A percentile compares a stretch with the other conserved stretches of the same genome.
phyloP scores from a whole-genome alignment of 1,284 basidiomycete species.

The Fomitopsis pinicola region DNA sequence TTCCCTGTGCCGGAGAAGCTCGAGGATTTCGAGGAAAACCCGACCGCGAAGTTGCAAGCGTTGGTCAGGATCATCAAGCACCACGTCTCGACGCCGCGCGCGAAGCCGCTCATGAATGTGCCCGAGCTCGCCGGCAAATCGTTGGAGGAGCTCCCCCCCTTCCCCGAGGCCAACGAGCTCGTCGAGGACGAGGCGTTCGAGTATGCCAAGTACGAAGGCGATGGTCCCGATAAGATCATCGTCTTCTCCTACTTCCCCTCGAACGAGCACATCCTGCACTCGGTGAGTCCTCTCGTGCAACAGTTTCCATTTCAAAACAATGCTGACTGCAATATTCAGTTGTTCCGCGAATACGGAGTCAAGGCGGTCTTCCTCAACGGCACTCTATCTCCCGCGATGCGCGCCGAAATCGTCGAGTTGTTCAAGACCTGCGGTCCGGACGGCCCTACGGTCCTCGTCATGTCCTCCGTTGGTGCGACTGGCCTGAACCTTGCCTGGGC shows the following conservation, averaged over 20 bases:
- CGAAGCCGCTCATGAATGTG: not conserved
- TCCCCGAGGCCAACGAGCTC: not conserved
- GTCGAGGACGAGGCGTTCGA: not conserved
- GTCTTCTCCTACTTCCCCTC: conserved; percentile 18
- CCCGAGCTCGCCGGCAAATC: not conserved
- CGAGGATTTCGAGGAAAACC: not conserved
- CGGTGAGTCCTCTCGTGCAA: conserved; percentile 1
- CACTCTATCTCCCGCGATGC: not conserved
- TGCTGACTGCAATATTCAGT: not conserved
- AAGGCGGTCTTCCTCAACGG: not conserved
- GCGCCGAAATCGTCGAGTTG: not conserved
- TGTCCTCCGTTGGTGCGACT: conserved; percentile 15
- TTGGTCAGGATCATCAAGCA: conserved; percentile 5
- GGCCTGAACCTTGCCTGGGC: conserved; percentile 19
- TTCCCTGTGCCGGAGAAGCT: too few species aligned
- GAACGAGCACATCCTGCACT: not conserved
- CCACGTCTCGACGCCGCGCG: not conserved
- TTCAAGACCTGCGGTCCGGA: not conserved
- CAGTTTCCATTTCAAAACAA: not conserved
- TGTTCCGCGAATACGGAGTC: not conserved
- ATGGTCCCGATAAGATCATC: conserved; percentile 11
- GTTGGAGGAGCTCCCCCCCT: too few species aligned
- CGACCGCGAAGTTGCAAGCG: conserved; percentile 6
- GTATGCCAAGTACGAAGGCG: not conserved
- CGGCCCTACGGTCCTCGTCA: conserved; percentile 11